Conservation (phyloP, 2,329 filamentous ascomycete species). For the Pseudonectria buxi region DNA sequence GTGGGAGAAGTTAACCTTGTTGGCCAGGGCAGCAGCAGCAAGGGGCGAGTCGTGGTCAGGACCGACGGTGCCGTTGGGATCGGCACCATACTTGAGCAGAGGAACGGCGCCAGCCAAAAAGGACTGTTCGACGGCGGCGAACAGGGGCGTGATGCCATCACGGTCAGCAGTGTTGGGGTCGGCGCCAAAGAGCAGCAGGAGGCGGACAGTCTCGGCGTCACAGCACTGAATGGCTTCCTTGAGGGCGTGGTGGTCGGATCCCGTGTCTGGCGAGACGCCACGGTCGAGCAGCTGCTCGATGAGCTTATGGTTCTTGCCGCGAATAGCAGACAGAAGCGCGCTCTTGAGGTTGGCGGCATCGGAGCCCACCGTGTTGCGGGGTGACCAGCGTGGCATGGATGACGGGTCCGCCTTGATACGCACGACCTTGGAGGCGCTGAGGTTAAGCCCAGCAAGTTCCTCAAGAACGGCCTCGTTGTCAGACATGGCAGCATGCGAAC, state of each 20-base stretch:
- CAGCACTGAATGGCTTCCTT: conserved; percentile 45
- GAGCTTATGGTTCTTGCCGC: conserved; percentile 49
- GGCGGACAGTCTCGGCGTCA: conserved; percentile 47
- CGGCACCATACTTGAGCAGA: conserved; percentile 59
- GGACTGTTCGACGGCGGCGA: conserved; percentile 42
- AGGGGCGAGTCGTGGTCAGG: conserved; percentile 49
- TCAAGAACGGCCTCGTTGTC: conserved; percentile 24
- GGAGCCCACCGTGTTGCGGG: conserved; percentile 37
- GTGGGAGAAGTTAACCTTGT: conserved; percentile 51
- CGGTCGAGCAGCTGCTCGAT: conserved; percentile 52
- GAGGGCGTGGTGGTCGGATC: conserved; percentile 40
- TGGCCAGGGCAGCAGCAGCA: conserved; percentile 40
- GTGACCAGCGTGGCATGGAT: conserved; percentile 45
- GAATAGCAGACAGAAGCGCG: conserved; percentile 47
- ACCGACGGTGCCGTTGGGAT: conserved; percentile 46
- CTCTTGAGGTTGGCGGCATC: conserved; percentile 39
- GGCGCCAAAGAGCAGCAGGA: conserved; percentile 51
- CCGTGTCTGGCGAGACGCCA: conserved; percentile 46
- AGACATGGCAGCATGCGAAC: conserved; percentile 18
- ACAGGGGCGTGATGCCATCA: conserved; percentile 45
- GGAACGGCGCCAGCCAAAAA: conserved; percentile 51
- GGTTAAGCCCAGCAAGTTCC: conserved; percentile 31
- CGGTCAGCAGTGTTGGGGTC: conserved; percentile 47
- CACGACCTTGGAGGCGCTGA: conserved; percentile 35
- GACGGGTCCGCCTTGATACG: conserved; percentile 44